Evolutionary conservation across 805 yeast genomes (phyloP).

Genomic region (Candida odintsovae): DNA sequence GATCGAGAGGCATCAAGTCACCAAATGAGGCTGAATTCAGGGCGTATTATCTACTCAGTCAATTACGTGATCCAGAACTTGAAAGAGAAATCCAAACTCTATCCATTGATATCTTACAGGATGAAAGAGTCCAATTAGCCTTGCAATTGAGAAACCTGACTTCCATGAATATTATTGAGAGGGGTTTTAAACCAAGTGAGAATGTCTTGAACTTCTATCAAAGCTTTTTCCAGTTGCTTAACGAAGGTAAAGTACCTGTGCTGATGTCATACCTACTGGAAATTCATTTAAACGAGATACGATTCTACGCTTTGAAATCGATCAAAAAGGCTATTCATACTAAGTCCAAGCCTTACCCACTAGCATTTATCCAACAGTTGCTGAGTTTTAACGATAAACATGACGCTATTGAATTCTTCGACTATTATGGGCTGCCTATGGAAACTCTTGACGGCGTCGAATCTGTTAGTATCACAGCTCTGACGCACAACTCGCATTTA

Average conservation of each 20-base stretch:
- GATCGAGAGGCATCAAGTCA: conserved; percentile 60
- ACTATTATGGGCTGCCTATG: conserved; percentile 54
- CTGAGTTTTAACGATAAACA: conserved; percentile 64
- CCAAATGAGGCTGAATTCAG: conserved; percentile 92
- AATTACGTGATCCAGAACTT: conserved; percentile 76
- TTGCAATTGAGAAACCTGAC: conserved; percentile 60
- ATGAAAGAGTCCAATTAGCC: conserved; percentile 63
- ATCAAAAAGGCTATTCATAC: conserved; percentile 64
- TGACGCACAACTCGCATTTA: conserved; percentile 31
- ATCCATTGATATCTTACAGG: conserved; percentile 50
- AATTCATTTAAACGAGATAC: conserved; percentile 69
- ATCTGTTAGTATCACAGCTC: conserved; percentile 37
- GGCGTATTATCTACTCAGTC: conserved; percentile 77
- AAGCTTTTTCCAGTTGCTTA: conserved; percentile 56
- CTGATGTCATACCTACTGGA: conserved; percentile 72
- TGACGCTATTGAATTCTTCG: conserved; percentile 50
- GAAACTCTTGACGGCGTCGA: conserved; percentile 26
- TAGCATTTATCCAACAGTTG: conserved; percentile 37
- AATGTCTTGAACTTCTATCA: conserved; percentile 57
- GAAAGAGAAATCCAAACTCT: conserved; percentile 69
- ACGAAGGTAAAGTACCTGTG: conserved; percentile 50
- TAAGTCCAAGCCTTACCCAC: conserved; percentile 60
- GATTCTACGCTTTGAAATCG: conserved; percentile 67
- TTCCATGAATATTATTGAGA: conserved; percentile 50
- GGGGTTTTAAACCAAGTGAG: conserved; percentile 46